Conservation (phyloP, 305 asterid species). For the Plantago lanceolata region DNA sequence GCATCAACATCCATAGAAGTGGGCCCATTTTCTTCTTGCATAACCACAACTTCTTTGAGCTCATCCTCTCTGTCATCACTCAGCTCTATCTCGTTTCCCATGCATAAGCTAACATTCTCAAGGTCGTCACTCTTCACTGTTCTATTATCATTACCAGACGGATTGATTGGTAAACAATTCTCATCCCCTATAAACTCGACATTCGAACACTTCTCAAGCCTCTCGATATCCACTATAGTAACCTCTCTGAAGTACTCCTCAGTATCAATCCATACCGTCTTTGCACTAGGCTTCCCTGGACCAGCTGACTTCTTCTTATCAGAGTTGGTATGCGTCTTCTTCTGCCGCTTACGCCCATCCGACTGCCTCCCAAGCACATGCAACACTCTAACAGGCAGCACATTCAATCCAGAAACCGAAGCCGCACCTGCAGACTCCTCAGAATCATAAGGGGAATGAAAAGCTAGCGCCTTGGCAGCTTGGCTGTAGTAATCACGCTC, state of each 20-base stretch:
- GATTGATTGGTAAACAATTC: slow-evolving; percentile 49
- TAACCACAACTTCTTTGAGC: slow-evolving; percentile 22
- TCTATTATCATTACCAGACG: slow-evolving; percentile 31
- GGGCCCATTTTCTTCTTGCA: slow-evolving; percentile 40
- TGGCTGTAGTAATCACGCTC: slow-evolving; percentile 61
- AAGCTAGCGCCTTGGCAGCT: slow-evolving; percentile 69
- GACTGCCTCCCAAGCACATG: slow-evolving; percentile 56
- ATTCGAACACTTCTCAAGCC: slow-evolving; percentile 39
- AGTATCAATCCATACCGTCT: slow-evolving; percentile 62
- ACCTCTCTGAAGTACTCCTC: slow-evolving; percentile 84
- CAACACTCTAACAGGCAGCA: slow-evolving; percentile 63
- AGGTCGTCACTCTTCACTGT: slow-evolving; percentile 31
- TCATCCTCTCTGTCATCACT: slow-evolving; percentile 24
- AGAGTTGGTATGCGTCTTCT: slow-evolving; percentile 59
- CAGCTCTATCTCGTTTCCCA: slow-evolving; percentile 31
- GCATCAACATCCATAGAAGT: slow-evolving; percentile 51
- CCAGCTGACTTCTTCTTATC: slow-evolving; percentile 56
- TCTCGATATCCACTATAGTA: slow-evolving; percentile 58
- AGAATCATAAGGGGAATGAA: slow-evolving; percentile 68
- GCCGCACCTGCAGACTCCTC: slow-evolving; percentile 47
- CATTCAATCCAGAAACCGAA: slow-evolving; percentile 32
- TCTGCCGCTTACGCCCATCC: slow-evolving; percentile 71
- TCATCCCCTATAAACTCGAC: slow-evolving; percentile 36
- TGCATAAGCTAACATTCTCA: slow-evolving; percentile 23
- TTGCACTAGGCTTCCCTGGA: slow-evolving; percentile 44